phyloP scores from a whole-genome alignment of 768 basidiomycete species.

The Suillus placidus region DNA sequence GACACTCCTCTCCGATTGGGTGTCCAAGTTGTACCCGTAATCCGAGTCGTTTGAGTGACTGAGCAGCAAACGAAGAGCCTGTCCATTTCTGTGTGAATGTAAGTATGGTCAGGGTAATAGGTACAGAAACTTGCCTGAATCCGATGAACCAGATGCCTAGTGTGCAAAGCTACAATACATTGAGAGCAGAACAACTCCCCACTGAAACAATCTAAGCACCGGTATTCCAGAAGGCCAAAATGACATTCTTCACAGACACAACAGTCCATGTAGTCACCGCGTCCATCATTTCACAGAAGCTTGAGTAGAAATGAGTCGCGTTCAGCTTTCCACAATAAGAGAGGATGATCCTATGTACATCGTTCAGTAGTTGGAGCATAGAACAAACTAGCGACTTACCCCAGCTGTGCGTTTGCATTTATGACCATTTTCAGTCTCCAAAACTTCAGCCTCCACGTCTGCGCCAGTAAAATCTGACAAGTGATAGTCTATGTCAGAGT shows the following conservation, averaged over 20 bases:
- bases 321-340: constrained; percentile 12
- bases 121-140: constrained; percentile 3
- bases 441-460: too few species aligned
- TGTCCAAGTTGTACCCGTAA: constrained; percentile 28
- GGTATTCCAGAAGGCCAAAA: background rate
- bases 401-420: too few species aligned
- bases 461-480: too few species aligned
- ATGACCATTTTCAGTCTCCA: too few species aligned
- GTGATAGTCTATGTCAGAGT: too few species aligned
- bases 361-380: too few species aligned
- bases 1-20: constrained; percentile 16
- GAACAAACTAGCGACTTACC: too few species aligned
- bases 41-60: constrained; percentile 21
- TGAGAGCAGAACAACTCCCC: constrained; percentile 7
- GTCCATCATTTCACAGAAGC: constrained; percentile 18
- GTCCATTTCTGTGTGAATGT: constrained; percentile 21
- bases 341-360: background rate
- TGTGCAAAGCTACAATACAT: constrained; percentile 7
- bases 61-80: constrained; percentile 18
- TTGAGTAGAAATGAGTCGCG: constrained; percentile 16
- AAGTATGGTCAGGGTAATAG: background rate
- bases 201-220: constrained; percentile 19
- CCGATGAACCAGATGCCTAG: constrained; percentile 1
- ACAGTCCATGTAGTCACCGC: background rate
- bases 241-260: background rate